phyloP scores from a whole-genome alignment of 2,329 filamentous ascomycete species.

The Microsporum ferrugineum region DNA sequence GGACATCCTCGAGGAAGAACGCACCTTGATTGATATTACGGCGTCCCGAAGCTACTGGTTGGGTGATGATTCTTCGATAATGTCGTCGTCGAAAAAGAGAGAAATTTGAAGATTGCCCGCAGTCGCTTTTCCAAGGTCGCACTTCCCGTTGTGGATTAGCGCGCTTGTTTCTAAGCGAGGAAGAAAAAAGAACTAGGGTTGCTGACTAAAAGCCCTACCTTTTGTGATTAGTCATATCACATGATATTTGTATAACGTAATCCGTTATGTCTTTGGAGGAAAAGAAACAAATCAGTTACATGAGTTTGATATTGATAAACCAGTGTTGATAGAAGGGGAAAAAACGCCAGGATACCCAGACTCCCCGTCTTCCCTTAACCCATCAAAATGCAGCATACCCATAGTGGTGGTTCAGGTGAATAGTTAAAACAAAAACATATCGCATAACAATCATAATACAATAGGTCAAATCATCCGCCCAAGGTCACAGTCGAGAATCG shows the following conservation, averaged over 20 bases:
- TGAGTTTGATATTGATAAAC: background rate
- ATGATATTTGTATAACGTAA: background rate
- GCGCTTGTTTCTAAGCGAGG: constrained; percentile 10
- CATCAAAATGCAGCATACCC: background rate
- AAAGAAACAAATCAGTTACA: background rate
- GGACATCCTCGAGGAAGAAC: constrained; percentile 10
- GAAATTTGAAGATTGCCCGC: background rate
- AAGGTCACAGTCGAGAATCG: background rate
- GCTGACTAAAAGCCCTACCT: constrained; percentile 8
- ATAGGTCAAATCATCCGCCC: background rate
- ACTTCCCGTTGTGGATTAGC: constrained; percentile 1
- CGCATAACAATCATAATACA: background rate
- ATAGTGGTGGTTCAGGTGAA: background rate
- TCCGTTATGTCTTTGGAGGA: background rate
- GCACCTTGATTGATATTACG: constrained; percentile 35
- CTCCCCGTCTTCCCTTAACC: background rate
- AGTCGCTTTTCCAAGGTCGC: constrained; percentile 3
- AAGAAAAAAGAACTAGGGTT: constrained; percentile 8
- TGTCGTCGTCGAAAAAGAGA: background rate
- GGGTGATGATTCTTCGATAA: constrained; percentile 18
- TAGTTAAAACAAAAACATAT: background rate
- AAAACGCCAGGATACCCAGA: background rate
- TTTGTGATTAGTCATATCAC: constrained; percentile 4
- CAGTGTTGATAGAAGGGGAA: background rate
- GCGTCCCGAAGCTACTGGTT: constrained; percentile 31